Percentiles rank a stretch among this genome's conserved stretches.
Evolutionary conservation across 2,329 filamentous ascomycete genomes (phyloP).

Genomic region (Leptographium flavum): DNA sequence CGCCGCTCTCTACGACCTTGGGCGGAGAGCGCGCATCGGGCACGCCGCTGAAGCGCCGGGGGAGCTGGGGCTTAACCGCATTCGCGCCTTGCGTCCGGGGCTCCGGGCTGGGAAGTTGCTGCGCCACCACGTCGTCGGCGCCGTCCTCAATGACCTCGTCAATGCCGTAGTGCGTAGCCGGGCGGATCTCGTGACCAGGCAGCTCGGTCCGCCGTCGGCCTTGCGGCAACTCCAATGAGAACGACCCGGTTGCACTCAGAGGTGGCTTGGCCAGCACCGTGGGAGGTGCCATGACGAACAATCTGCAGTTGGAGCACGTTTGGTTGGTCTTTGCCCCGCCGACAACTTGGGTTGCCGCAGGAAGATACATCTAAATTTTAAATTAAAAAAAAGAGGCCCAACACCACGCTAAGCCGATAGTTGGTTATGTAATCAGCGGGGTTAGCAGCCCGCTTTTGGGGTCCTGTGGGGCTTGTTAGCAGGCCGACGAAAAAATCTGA

Average conservation of each 20-base stretch:
- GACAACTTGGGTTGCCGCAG: no score
- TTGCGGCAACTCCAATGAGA: conserved; percentile 40
- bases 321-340: no score
- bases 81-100: background rate
- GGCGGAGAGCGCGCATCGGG: conserved; percentile 44
- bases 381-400: no score
- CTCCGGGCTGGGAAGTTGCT: background rate
- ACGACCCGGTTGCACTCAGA: conserved; percentile 1
- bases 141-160: conserved; percentile 49
- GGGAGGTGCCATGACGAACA: background rate
- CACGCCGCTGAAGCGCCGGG: conserved; percentile 42
- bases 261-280: conserved; percentile 1
- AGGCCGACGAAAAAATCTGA: background rate
- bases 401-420: background rate
- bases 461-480: background rate
- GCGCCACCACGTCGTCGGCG: conserved; percentile 20
- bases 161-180: conserved; percentile 45
- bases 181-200: conserved; percentile 9
- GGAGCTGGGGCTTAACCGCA: conserved; percentile 19
- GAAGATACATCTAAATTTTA: no score
- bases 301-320: background rate
- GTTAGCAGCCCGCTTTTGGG: background rate
- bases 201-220: conserved; percentile 38
- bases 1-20: conserved; percentile 45
- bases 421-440: background rate